A percentile compares a stretch with the other conserved stretches of the same genome.
Conservation (phyloP, 2,329 filamentous ascomycete species). For the Tolypocladium ophioglossoides region DNA sequence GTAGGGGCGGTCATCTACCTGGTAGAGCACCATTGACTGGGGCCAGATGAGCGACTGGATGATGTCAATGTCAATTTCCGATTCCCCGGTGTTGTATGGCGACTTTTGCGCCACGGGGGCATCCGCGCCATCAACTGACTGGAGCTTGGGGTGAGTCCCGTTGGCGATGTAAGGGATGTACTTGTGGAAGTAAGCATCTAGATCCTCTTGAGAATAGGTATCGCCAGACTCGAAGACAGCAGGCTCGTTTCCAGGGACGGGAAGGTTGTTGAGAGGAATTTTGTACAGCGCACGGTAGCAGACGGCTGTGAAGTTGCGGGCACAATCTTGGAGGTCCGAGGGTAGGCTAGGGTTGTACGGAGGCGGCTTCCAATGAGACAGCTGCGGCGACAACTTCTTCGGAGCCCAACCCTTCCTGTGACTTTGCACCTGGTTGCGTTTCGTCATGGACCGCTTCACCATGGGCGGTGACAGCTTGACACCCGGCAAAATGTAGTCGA, state of each 20-base stretch:
- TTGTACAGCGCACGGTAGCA: slow-evolving; percentile 39
- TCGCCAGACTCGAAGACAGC: slow-evolving; percentile 40
- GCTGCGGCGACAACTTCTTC: slow-evolving; percentile 1
- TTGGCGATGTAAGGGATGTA: slow-evolving; percentile 29
- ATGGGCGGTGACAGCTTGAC: slow-evolving; percentile 24
- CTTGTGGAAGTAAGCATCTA: slow-evolving; percentile 34
- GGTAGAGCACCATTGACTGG: slow-evolving; percentile 33
- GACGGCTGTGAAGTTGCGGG: slow-evolving; percentile 42
- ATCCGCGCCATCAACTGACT: slow-evolving; percentile 32
- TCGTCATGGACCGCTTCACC: slow-evolving; percentile 3
- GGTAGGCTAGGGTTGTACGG: slow-evolving; percentile 1
- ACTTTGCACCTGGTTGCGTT: not conserved
- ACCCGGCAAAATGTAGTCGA: slow-evolving; percentile 40
- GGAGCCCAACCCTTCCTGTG: slow-evolving; percentile 1
- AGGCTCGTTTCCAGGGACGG: slow-evolving; percentile 38
- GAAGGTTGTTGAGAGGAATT: slow-evolving; percentile 31
- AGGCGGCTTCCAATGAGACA: not conserved
- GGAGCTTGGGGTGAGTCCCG: slow-evolving; percentile 29
- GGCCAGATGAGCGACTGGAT: slow-evolving; percentile 39
- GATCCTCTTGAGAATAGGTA: slow-evolving; percentile 36
- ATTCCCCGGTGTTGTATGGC: slow-evolving; percentile 28
- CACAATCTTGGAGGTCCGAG: slow-evolving; percentile 23
- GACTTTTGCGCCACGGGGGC: slow-evolving; percentile 24
- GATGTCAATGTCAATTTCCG: slow-evolving; percentile 38
- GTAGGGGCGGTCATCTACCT: slow-evolving; percentile 34